phyloP scores from a whole-genome alignment of 1,284 basidiomycete species.

The Psilocybe mexicana region DNA sequence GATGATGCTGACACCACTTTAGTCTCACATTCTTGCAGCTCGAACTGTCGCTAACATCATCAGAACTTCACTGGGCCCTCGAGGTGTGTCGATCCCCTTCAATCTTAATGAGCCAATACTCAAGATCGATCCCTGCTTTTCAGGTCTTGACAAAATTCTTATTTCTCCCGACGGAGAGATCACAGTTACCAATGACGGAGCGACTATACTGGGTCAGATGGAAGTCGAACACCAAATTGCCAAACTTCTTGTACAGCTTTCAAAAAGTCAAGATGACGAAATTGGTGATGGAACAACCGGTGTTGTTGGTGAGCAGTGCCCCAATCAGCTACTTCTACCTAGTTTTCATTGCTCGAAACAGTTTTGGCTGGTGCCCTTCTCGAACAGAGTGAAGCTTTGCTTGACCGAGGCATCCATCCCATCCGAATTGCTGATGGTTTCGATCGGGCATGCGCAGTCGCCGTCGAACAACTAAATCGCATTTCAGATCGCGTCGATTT shows the following conservation, averaged over 20 bases:
- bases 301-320: conserved; percentile 82
- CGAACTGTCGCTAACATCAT: conserved; percentile 94
- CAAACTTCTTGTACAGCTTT: conserved; percentile 94
- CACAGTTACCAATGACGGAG: conserved; percentile 98
- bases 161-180: conserved; percentile 99
- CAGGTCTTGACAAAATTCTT: conserved; percentile 98
- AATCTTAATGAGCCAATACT: not conserved
- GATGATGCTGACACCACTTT: conserved; percentile 14
- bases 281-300: conserved; percentile 99
- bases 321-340: not conserved
- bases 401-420: conserved; percentile 97
- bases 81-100: conserved; percentile 54
- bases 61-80: conserved; percentile 91
- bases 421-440: conserved; percentile 99
- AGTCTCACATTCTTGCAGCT: conserved; percentile 96
- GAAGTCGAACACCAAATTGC: conserved; percentile 99
- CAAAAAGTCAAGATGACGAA: conserved; percentile 98
- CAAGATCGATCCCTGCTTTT: conserved; percentile 1
- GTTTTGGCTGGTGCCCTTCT: conserved; percentile 96
- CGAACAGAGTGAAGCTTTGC: conserved; percentile 86
- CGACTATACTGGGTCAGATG: conserved; percentile 95
- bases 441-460: conserved; percentile 90
- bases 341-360: conserved; percentile 31
- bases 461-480: conserved; percentile 86
- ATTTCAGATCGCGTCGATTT: conserved; percentile 94